These are phyloP conservation scores for Dalechampia spathulata DNA, from an alignment of 441 rosid species.

Conservation along the genomic window DNA sequence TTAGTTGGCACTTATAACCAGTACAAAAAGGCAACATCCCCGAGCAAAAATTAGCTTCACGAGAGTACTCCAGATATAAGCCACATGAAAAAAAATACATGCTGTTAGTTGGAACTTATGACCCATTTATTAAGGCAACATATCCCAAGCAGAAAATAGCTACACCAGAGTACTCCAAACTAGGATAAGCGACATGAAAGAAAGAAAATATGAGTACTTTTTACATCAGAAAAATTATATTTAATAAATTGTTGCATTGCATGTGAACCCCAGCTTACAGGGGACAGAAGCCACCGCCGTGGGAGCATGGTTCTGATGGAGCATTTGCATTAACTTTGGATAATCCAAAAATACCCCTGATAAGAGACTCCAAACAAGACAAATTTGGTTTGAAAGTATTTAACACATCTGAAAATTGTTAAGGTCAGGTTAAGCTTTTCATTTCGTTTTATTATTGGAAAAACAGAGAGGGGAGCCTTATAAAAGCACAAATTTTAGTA, in stretches of 20 bases:
- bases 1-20: background rate
- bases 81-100: too few species aligned
- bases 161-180: background rate
- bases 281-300: constrained; percentile 34
- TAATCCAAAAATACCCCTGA: constrained; percentile 51
- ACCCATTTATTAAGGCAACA: too few species aligned
- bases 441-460: constrained; percentile 3
- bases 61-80: too few species aligned
- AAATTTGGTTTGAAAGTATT: constrained; percentile 36
- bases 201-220: too few species aligned
- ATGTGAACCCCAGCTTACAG: constrained; percentile 49
- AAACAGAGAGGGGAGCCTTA: background rate
- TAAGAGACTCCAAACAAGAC: constrained; percentile 41
- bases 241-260: background rate
- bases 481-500: background rate
- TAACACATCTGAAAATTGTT: constrained; percentile 51
- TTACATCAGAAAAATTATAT: background rate
- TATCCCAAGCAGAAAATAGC: constrained; percentile 3
- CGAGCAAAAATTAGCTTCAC: too few species aligned
- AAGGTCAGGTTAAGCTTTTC: constrained; percentile 21
- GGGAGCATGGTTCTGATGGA: constrained; percentile 37
- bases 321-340: constrained; percentile 26
- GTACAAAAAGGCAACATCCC: too few species aligned
- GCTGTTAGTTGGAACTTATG: too few species aligned
- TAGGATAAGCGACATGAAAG: background rate